Conservation (phyloP, 305 asterid genomes). For the Fraxinus sp. region DNA sequence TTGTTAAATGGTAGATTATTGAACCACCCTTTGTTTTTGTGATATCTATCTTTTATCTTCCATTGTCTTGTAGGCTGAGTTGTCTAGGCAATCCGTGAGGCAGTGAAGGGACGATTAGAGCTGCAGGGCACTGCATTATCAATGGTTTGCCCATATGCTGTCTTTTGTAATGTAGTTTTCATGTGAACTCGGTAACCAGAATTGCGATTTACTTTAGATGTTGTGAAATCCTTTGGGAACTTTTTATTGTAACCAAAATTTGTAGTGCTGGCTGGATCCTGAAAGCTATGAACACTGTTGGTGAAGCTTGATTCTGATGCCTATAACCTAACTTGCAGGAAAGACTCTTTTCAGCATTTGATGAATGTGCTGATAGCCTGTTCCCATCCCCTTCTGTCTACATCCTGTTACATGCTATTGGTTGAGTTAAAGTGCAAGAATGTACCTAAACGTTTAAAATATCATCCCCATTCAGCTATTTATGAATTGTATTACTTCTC, state of each 20-base stretch:
- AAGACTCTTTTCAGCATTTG: not conserved
- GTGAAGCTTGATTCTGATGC: not conserved
- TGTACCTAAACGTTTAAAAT: not conserved
- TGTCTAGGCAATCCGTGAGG: constrained; percentile 40
- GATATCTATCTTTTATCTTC: constrained; percentile 5
- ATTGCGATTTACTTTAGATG: not conserved
- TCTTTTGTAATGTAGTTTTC: not conserved
- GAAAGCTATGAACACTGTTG: not conserved
- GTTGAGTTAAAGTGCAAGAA: not conserved
- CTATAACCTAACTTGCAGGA: not conserved
- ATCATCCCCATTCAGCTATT: not conserved
- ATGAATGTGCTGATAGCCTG: not conserved
- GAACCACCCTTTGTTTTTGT: not conserved
- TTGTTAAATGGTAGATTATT: not conserved
- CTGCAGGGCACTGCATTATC: not conserved
- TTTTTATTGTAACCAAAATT: not conserved
- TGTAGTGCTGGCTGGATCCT: not conserved
- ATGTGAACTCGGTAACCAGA: not conserved
- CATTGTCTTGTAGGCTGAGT: constrained; percentile 38
- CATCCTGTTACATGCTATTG: not conserved
- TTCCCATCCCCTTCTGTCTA: not conserved
- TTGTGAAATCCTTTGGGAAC: not conserved
- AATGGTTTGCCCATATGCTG: not conserved
- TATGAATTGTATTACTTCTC: not conserved
- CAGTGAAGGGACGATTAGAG: constrained; percentile 24